Base-by-base conservation (phyloP, 1,284 basidiomycete genomes). In the Blastosporella zonata region DNA sequence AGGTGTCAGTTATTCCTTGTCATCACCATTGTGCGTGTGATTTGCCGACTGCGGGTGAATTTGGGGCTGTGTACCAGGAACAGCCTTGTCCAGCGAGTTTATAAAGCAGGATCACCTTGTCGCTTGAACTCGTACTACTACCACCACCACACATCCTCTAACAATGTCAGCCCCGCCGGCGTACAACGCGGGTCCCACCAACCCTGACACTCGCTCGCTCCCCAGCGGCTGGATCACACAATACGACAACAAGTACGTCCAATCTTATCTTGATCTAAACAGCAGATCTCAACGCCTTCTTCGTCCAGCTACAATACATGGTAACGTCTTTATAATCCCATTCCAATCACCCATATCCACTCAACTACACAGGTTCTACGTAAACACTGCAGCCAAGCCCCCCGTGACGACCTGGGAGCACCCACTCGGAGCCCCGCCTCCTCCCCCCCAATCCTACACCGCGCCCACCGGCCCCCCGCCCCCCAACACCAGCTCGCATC, bases 181-280 rank as follows among this genome's bases (percentile, higher is more conserved):
- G 58, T 55, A 55, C 36, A 41, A 49, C 18, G 21, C 42, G 17
- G 41, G 57, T 27, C 61, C 66, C 12, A 46, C 56, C n/a, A 88
- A 87, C 64, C 80, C 78, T 13, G 86, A 88, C 61, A 64, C 64
- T n/a, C 75, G 85, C 39, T 67, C 71, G 5, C 70, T 89, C 0
- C 86, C 87, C 15, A 70, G 70, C 5, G 87, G 87, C 20, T 90
- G 86, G 84, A 72, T 81, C 21, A 65, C 75, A 25, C 84, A 87
- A 60, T 90, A 73, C 60, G 84, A 90, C 58, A 51, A 64, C 47
- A 82, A 81, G 85, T 89, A 60, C 45, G 82, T 72, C 27, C 20
- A 17, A 55, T 58, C 53, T 61, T 50, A 58, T 59, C 55, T 52
- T 42, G 43, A 52, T 57, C 53, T 54, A n/a, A 38, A 15, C 46